Percentiles rank a stretch among this genome's conserved stretches.
phyloP scores from a whole-genome alignment of 495 filamentous ascomycete genomes.

The Aspergillus carlsbadensis region DNA sequence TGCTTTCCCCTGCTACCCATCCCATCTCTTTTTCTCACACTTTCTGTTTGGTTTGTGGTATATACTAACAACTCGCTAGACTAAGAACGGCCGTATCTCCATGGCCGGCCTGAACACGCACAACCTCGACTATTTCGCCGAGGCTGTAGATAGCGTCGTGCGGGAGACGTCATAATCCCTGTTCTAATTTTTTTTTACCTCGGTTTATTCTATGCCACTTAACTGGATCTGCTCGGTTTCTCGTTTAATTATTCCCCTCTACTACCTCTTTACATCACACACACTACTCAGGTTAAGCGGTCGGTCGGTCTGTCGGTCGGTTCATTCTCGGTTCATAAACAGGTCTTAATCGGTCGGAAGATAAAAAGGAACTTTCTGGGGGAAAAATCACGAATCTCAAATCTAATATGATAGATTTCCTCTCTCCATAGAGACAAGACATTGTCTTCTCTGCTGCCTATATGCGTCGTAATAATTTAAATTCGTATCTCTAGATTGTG shows the following conservation, averaged over 20 bases:
- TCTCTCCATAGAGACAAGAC: background rate
- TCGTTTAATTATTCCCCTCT: background rate
- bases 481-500: slow-evolving; percentile 1
- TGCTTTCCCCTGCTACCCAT: background rate
- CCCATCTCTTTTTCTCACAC: background rate
- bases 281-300: background rate
- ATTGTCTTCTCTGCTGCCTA: background rate
- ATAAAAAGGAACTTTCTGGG: too few relatives aligned
- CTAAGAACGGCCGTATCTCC: slow-evolving; percentile 95
- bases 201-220: slow-evolving; percentile 1
- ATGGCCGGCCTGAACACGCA: slow-evolving; percentile 93
- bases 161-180: slow-evolving; percentile 50
- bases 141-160: slow-evolving; percentile 83
- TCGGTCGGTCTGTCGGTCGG: background rate
- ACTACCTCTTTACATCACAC: background rate
- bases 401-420: too few relatives aligned
- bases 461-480: background rate
- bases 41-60: background rate
- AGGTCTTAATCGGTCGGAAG: too few relatives aligned
- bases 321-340: too few relatives aligned
- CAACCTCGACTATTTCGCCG: slow-evolving; percentile 91
- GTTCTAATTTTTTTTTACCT: slow-evolving; percentile 13
- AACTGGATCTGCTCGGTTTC: background rate
- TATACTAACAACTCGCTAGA: slow-evolving; percentile 38
- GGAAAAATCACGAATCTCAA: too few relatives aligned